Evolutionary conservation across 345 rosid species (phyloP), one percentile per base, ranked within the genome.

Genomic region (Lepidium africanum): DNA sequence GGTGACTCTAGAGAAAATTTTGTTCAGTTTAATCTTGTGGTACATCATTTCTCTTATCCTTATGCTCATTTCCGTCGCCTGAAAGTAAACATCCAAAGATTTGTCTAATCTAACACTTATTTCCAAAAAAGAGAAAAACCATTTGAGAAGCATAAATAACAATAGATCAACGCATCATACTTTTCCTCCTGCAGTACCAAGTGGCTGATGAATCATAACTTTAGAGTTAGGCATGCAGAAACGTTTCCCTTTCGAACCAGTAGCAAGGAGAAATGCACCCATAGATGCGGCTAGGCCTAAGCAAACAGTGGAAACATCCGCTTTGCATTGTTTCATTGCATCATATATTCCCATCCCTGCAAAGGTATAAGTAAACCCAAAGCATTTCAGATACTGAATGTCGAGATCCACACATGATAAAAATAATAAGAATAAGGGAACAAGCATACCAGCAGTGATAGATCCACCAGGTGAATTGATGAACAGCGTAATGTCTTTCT

Each of bases 401-500:
- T 51, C 39, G 11, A 42, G 7, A 33, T 52, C 39, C 57, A 8
- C 32, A 43, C 3, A 5, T 0, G 6, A 12, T 21, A 17, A 42
- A 30, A 0, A 47, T 19, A 37, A 17, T 5, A 6, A 2, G n/a
- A 54, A 10, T 2, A 15, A 38, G 67, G 16, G 19, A 43, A 55
- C 19, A 10, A 54, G 46, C 64, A 25, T 81, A 93, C 98, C 98
- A 19, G 96, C 94, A 50, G 92, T 88, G 16, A 88, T 85, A 19
- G 97, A 86, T 63, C 98, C 98, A 78, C 98, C 98, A 0, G 98
- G 94, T 23, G 97, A 88, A 76, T 93, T 88, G 70, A 90, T 93
- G 52, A 93, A 88, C 69, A 93, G 60, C 5, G 67, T 88, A 58
- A 93, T 93, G 59, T 90, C 98, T 78, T 86, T 83, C 59, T 75